Conservation (phyloP, 2,329 filamentous ascomycete species). For the Coniochaeta pulveracea region DNA sequence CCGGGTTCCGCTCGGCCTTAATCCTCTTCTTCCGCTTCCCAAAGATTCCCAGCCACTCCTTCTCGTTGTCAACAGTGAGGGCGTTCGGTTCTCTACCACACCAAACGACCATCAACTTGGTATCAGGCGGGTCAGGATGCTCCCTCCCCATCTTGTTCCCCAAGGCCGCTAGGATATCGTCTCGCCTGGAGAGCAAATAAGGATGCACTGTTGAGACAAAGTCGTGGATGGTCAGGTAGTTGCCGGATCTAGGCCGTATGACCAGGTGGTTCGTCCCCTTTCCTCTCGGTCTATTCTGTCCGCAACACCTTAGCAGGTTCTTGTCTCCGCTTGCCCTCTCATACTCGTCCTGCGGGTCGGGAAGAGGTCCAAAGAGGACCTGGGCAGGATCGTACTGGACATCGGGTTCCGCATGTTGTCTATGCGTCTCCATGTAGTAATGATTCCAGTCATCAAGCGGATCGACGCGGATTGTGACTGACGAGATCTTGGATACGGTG, state of each 20-base stretch:
- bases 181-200: neutral
- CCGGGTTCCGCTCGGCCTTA: no score
- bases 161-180: neutral
- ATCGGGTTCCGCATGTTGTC: no score
- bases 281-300: neutral
- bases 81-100: no score
- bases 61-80: no score
- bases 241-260: neutral
- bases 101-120: neutral
- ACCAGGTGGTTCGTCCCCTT: neutral
- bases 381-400: neutral
- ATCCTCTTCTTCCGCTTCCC: no score
- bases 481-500: conserved; percentile 1
- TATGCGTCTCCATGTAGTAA: neutral
- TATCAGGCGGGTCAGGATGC: conserved; percentile 1
- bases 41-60: no score
- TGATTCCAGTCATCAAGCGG: neutral
- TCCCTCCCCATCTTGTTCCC: neutral
- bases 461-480: neutral
- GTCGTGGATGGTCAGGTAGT: conserved; percentile 1
- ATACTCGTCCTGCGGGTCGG: neutral
- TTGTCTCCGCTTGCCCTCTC: neutral
- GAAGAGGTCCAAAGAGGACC: conserved; percentile 1
- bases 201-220: conserved; percentile 1
- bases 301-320: neutral